Conservation (phyloP, 2,329 filamentous ascomycete genomes). For the Pseudophaeomoniella oleicola region DNA sequence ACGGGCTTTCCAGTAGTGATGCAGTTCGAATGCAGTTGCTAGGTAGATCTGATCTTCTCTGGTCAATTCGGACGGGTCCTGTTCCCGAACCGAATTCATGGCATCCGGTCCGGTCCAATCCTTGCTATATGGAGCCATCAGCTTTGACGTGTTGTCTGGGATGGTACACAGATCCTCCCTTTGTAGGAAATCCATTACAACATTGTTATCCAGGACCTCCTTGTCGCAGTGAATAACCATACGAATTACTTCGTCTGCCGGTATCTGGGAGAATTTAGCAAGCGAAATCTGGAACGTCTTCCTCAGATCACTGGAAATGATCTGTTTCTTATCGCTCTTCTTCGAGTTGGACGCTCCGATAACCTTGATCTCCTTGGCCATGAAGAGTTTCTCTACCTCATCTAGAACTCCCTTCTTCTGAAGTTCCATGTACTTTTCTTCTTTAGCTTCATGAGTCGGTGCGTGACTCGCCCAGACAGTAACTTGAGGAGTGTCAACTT, state of each 20-base stretch:
- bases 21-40: constrained; percentile 81
- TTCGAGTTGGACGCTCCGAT: constrained; percentile 55
- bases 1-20: constrained; percentile 96
- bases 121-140: constrained; percentile 88
- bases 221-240: constrained; percentile 94
- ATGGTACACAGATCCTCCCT: constrained; percentile 87
- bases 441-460: constrained; percentile 73
- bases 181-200: constrained; percentile 93
- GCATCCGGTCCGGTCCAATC: constrained; percentile 91
- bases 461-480: constrained; percentile 87
- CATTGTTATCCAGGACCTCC: constrained; percentile 73
- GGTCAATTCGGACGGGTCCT: constrained; percentile 76
- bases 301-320: constrained; percentile 80
- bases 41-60: constrained; percentile 92
- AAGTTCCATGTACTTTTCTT: constrained; percentile 90
- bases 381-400: constrained; percentile 92
- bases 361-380: constrained; percentile 91
- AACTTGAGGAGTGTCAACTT: constrained; percentile 80
- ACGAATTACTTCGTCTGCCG: constrained; percentile 71
- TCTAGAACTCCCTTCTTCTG: constrained; percentile 91
- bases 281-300: constrained; percentile 88
- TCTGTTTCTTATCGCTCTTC: constrained; percentile 92
- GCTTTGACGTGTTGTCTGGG: constrained; percentile 76
- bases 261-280: constrained; percentile 76
- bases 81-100: constrained; percentile 60